Evolutionary conservation across 352 stramenopile species (phyloP).

Genomic region (Phytophthora pistaciae): DNA sequence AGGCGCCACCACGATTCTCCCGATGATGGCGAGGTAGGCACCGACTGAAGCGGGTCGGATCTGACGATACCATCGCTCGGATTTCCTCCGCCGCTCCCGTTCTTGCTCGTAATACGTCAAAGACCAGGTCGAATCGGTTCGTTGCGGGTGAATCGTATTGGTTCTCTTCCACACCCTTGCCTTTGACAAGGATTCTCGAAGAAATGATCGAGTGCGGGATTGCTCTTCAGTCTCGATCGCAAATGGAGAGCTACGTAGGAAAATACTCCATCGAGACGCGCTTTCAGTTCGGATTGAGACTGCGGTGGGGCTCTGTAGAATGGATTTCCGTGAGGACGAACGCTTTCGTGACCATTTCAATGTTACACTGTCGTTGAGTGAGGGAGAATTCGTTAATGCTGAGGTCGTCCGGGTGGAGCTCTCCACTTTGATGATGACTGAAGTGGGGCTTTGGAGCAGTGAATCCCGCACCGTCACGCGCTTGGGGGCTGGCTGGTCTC

Average conservation of each 20-base stretch:
- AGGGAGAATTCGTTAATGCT: neutral
- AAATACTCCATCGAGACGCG: neutral
- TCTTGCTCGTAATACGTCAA: conserved; percentile 32
- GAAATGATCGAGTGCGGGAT: conserved; percentile 7
- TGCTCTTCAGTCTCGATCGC: neutral
- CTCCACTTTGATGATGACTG: neutral
- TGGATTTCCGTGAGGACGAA: neutral
- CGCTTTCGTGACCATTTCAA: neutral
- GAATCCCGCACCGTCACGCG: neutral
- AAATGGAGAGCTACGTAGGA: neutral
- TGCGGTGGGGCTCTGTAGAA: neutral
- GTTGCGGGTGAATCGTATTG: conserved; percentile 13
- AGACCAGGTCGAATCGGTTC: conserved; percentile 27
- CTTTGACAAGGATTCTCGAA: conserved; percentile 16
- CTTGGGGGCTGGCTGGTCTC: neutral
- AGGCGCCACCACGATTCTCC: conserved; percentile 29
- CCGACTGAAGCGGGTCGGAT: conserved; percentile 31
- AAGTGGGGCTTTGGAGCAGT: neutral
- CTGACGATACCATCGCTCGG: conserved; percentile 28
- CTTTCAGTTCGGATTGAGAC: neutral
- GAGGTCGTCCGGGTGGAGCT: neutral
- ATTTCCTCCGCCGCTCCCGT: conserved; percentile 4
- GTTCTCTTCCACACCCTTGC: conserved; percentile 16
- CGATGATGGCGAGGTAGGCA: conserved; percentile 31
- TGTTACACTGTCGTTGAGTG: neutral